phyloP scores from a whole-genome alignment of 352 stramenopile species.

The Globisporangium uncinulatum region DNA sequence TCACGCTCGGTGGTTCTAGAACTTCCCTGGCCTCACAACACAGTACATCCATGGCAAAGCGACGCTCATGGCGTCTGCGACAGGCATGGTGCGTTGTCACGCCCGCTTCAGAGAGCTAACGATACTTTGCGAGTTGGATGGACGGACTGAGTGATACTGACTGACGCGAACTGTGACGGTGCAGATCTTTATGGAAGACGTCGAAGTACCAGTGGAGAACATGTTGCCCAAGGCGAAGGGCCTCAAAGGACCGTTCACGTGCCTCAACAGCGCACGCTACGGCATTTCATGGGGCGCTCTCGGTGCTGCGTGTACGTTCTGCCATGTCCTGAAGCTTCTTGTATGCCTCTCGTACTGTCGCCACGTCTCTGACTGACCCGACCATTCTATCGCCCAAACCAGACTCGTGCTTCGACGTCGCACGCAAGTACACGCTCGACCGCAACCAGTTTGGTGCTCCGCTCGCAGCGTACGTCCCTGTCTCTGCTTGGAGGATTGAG shows the following conservation, averaged over 20 bases:
- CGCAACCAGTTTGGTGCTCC: slow-evolving; percentile 95
- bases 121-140: neutral
- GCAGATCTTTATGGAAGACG: slow-evolving; percentile 97
- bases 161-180: neutral
- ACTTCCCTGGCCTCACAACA: slow-evolving; percentile 89
- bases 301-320: slow-evolving; percentile 85
- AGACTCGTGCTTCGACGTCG: slow-evolving; percentile 92
- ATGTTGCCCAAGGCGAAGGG: slow-evolving; percentile 90
- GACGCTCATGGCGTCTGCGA: slow-evolving; percentile 91
- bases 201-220: slow-evolving; percentile 92
- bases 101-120: neutral
- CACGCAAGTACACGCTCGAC: slow-evolving; percentile 94
- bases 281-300: slow-evolving; percentile 97
- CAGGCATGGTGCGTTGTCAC: slow-evolving; percentile 77
- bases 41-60: slow-evolving; percentile 97
- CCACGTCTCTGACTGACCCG: neutral
- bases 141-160: neutral
- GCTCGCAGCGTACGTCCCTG: slow-evolving; percentile 81
- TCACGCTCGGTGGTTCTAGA: slow-evolving; percentile 16
- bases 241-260: slow-evolving; percentile 95
- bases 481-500: neutral
- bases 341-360: neutral
- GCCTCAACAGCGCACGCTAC: slow-evolving; percentile 96
- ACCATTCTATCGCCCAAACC: neutral
- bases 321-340: neutral